Percentiles rank a stretch among this genome's conserved stretches.
phyloP scores from a whole-genome alignment of 2,329 filamentous ascomycete genomes.

The Cordyceps militaris region DNA sequence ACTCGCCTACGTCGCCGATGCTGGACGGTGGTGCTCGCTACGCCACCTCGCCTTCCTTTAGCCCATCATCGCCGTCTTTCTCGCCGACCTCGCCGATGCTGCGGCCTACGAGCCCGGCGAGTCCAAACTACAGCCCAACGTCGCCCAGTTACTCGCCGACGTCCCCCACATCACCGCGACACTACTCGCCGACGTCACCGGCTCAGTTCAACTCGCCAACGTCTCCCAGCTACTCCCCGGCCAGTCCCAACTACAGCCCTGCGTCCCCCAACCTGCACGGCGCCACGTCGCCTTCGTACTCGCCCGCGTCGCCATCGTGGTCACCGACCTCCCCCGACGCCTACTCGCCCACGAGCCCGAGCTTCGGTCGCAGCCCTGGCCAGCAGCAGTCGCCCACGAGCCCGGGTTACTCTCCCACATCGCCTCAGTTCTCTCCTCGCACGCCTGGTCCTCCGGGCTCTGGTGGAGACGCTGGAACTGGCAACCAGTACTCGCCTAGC shows the following conservation, averaged over 20 bases:
- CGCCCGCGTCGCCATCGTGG: constrained; percentile 67
- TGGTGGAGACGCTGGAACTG: constrained; percentile 15
- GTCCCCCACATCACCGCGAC: constrained; percentile 48
- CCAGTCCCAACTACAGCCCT: constrained; percentile 66
- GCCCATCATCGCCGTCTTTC: constrained; percentile 56
- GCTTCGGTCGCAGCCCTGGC: constrained; percentile 49
- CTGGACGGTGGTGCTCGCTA: constrained; percentile 48
- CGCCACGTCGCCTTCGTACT: constrained; percentile 54
- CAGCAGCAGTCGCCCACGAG: constrained; percentile 57
- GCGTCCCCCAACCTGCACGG: constrained; percentile 51
- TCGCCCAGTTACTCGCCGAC: constrained; percentile 59
- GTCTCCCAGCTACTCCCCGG: constrained; percentile 65
- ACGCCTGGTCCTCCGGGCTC: constrained; percentile 30
- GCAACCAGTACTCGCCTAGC: constrained; percentile 37
- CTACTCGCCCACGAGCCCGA: constrained; percentile 58
- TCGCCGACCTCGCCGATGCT: constrained; percentile 55
- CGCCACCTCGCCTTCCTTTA: constrained; percentile 56
- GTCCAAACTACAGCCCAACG: constrained; percentile 57
- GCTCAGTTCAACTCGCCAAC: constrained; percentile 65
- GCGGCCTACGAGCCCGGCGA: constrained; percentile 47
- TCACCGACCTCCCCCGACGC: constrained; percentile 64
- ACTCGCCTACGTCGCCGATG: constrained; percentile 46
- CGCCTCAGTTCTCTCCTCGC: constrained; percentile 38
- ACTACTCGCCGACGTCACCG: constrained; percentile 67
- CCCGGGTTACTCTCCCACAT: constrained; percentile 64